A percentile compares a stretch with the other conserved stretches of the same genome.
These are phyloP conservation scores for Spirogloea muscicola DNA, from an alignment of 139 green algal species.

Conservation along the genomic window DNA sequence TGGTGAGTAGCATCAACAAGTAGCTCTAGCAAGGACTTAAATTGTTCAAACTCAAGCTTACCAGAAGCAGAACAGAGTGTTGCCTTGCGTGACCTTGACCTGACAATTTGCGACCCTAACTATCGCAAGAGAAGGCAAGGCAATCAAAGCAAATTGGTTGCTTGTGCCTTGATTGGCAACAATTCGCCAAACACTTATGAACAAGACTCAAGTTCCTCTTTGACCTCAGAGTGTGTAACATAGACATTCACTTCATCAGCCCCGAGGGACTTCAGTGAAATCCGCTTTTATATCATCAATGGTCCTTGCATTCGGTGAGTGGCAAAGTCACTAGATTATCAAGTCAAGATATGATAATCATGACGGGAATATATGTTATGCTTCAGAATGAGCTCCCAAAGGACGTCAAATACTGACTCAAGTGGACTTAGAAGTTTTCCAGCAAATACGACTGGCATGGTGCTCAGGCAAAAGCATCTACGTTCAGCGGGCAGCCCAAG, in stretches of 20 bases:
- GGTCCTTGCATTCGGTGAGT: background rate
- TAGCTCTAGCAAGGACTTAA: too few relatives aligned
- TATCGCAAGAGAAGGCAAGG: too few relatives aligned
- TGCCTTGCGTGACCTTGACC: too few relatives aligned
- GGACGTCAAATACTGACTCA: background rate
- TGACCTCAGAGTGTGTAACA: conserved; percentile 18
- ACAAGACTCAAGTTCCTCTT: too few relatives aligned
- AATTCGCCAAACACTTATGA: too few relatives aligned
- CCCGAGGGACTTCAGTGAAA: conserved; percentile 1
- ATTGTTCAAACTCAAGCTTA: too few relatives aligned
- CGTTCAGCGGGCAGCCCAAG: background rate
- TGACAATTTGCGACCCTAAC: too few relatives aligned
- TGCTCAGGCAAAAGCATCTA: background rate
- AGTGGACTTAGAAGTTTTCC: background rate
- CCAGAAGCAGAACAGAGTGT: too few relatives aligned
- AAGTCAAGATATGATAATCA: background rate
- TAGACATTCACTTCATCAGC: background rate
- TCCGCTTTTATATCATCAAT: conserved; percentile 13
- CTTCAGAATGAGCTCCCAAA: background rate
- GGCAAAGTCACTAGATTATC: background rate
- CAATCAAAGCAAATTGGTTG: too few relatives aligned
- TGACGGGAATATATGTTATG: background rate
- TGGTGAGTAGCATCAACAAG: too few relatives aligned
- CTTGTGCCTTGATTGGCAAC: too few relatives aligned
- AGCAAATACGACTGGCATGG: background rate